Evolutionary conservation across 1,284 basidiomycete species (phyloP), one percentile per base, ranked within the genome.

Genomic region (Cutaneotrichosporon dermatis): DNA sequence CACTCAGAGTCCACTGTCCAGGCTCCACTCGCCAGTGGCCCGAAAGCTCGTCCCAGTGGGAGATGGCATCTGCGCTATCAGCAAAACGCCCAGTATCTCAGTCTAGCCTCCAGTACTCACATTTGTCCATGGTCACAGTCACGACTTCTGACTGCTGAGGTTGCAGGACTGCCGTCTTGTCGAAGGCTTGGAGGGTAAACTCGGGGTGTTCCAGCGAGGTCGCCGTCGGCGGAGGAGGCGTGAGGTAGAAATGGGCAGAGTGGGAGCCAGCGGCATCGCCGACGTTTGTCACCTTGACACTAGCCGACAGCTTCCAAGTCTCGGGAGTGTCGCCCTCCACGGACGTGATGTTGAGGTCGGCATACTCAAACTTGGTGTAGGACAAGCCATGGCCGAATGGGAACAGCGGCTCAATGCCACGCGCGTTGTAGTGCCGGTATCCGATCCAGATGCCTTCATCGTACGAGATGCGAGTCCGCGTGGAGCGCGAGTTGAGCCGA

Each of bases 321-420:
- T 39, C 40, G 25, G n/a, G 25, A 68, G 90, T 90, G 3, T 39
- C 35, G 39, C 16, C 50, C 68, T 90, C 90, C 3, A 88, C 88
- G 51, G 88, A 82, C 67, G 25, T 40, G 4, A 54, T 39, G 34
- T 4, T 8, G 15, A 62, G 51, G 39, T 42, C 44, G 7, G 33
- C 6, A 58, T 87, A 81, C 13, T 77, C 73, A 79, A 93, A 93
- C 0, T 83, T 84, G 6, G 90, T 89, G 78, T 92, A 93, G 0
- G 88, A 90, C 15, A 92, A 82, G 13, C 91, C 92, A 69, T 75
- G 88, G 83, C 89, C 89, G 72, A 91, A 92, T 33, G 88, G 82
- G 77, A 86, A 91, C 10, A 84, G 80, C 2, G 89, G 87, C 12
- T 78, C 76, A 58, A 90, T 85, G 16, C 80, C 81, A 55, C 84